These are phyloP conservation scores for Centaurea solstitialis DNA, from an alignment of 129 eudicot species.

Conservation along the genomic window DNA sequence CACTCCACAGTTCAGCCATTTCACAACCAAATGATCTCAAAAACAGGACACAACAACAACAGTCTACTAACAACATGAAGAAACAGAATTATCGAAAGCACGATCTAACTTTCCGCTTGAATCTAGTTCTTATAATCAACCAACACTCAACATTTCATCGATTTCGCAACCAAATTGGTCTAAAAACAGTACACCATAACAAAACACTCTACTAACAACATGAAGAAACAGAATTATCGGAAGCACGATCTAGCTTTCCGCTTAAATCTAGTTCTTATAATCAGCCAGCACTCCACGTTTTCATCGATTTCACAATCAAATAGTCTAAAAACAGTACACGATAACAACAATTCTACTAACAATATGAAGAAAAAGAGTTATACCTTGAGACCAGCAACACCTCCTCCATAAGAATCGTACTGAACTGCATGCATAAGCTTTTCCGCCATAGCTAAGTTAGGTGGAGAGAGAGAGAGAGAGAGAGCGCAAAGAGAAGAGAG, in stretches of 20 bases:
- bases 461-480: neutral
- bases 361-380: neutral
- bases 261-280: conserved; percentile 12
- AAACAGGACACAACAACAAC: conserved; percentile 4
- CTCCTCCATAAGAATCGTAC: conserved; percentile 71
- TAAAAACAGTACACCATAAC: conserved; percentile 6
- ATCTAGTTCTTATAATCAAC: conserved; percentile 9
- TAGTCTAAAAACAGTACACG: neutral
- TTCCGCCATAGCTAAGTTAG: conserved; percentile 45
- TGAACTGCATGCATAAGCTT: conserved; percentile 71
- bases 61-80: neutral
- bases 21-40: neutral
- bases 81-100: neutral
- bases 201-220: neutral
- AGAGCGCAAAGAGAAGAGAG: neutral
- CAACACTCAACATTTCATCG: neutral
- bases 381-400: conserved; percentile 76
- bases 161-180: neutral
- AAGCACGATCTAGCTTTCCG: neutral
- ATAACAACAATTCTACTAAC: conserved; percentile 10
- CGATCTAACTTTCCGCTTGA: neutral
- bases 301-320: neutral
- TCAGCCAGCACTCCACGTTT: neutral
- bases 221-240: neutral
- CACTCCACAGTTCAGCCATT: neutral